These are phyloP conservation scores for Pichia sp. DNA, from an alignment of 1,139 yeast genomes.

Conservation along the genomic window DNA sequence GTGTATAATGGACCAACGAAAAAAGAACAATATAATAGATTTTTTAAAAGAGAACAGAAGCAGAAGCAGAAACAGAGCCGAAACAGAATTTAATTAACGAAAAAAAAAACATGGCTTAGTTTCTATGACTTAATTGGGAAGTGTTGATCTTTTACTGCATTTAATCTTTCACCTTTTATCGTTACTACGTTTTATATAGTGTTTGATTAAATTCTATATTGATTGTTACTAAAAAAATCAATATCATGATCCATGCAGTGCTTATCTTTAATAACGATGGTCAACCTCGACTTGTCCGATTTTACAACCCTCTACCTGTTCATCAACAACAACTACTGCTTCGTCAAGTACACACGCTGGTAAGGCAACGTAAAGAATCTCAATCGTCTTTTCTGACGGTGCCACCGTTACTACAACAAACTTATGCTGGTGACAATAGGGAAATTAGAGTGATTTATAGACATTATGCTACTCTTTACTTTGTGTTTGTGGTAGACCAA, in stretches of 20 bases:
- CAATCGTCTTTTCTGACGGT: slow-evolving; percentile 81
- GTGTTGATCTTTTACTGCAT: no score
- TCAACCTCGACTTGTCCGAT: slow-evolving; percentile 84
- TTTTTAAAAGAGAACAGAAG: background rate
- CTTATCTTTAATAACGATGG: slow-evolving; percentile 42
- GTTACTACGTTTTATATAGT: no score
- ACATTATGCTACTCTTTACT: slow-evolving; percentile 89
- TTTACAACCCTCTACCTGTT: slow-evolving; percentile 84
- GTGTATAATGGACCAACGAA: no score
- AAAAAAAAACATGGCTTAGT: no score
- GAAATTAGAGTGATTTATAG: slow-evolving; percentile 87
- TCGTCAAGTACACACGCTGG: slow-evolving; percentile 67
- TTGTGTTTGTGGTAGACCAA: slow-evolving; percentile 91
- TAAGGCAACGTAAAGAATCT: slow-evolving; percentile 58
- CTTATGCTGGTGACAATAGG: slow-evolving; percentile 47
- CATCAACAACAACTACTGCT: slow-evolving; percentile 67
- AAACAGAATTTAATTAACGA: no score
- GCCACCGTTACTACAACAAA: slow-evolving; percentile 49
- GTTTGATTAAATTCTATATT: background rate
- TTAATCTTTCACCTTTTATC: no score
- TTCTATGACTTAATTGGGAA: no score
- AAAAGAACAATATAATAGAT: no score
- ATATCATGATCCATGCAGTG: slow-evolving; percentile 38
- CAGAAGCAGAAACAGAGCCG: background rate
- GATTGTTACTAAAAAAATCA: no score